Conservation (phyloP, 495 filamentous ascomycete genomes). For the Lichenothelia convexa region DNA sequence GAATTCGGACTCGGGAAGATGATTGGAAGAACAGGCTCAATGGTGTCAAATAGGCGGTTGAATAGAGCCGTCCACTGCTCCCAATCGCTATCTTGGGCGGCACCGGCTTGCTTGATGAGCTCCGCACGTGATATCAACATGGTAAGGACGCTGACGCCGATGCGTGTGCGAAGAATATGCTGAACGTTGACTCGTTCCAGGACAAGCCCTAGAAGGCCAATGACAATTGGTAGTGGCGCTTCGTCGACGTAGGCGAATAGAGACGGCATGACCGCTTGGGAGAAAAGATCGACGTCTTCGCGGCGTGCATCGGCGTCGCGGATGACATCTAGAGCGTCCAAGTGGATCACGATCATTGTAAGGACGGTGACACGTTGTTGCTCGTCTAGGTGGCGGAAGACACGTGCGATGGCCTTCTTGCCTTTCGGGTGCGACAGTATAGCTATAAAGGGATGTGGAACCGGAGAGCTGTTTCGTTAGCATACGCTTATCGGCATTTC, state of each 20-base stretch:
- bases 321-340: constrained; percentile 82
- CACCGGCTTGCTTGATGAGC: constrained; percentile 59
- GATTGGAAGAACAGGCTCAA: constrained; percentile 63
- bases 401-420: constrained; percentile 83
- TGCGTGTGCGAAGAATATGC: constrained; percentile 57
- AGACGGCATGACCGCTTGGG: constrained; percentile 68
- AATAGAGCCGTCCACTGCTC: constrained; percentile 60
- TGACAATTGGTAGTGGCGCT: constrained; percentile 73
- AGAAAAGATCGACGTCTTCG: constrained; percentile 85
- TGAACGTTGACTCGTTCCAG: constrained; percentile 66
- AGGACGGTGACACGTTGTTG: constrained; percentile 87
- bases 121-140: constrained; percentile 92
- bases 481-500: neutral
- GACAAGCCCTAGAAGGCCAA: constrained; percentile 70
- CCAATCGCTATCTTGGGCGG: constrained; percentile 46
- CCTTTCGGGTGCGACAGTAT: constrained; percentile 90
- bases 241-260: constrained; percentile 79
- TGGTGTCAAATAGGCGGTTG: constrained; percentile 65
- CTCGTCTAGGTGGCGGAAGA: constrained; percentile 82
- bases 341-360: constrained; percentile 87
- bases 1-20: constrained; percentile 53
- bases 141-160: constrained; percentile 76
- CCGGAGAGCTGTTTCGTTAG: constrained; percentile 24
- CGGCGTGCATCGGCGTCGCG: constrained; percentile 47
- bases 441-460: constrained; percentile 86